Evolutionary conservation across 2,329 filamentous ascomycete genomes (phyloP), one percentile per base, ranked within the genome.

Genomic region (Alternaria gaisen): DNA sequence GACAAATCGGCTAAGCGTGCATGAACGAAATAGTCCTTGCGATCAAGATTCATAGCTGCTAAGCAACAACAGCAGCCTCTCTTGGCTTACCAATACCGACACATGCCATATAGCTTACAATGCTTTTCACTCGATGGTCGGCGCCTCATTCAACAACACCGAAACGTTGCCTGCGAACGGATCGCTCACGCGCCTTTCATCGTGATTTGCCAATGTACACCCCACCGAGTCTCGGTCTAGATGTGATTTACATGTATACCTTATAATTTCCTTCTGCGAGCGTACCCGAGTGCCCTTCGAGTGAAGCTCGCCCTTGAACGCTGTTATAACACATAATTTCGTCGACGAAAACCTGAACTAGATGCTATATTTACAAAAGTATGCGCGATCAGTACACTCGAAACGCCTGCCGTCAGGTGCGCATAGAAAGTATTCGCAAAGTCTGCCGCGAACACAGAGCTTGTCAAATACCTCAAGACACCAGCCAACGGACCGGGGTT

Each of bases 31-130:
- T 6, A 14, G 32, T 36, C 32, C 32, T 36, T 36, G 32, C 32
- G 32, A 36, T 1, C 11, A 36, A 14, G 32, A 36, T 1, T 14
- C 32, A n/a, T 36, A 16, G 32, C 32, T 36, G 32, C 32, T 36
- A 14, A 36, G 43, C 11, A 30, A 1, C 10, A 4, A 16, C 3
- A 1, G 1, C 5, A 46, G 11, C 0, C n/a, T 1, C 7, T n/a
- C 28, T 0, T 38, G 12, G 32, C 16, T n/a, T 8, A 1, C 3
- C 16, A 1, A n/a, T 18, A 38, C 36, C 3, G 36, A 3, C 2
- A 16, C 14, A 36, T 16, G 32, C 0, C 32, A 36, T 36, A 3
- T 14, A 36, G 12, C 32, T 3, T 14, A 36, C 14, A 7, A 12
- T 34, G 6, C 14, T 12, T 5, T 16, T 36, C 32, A 36, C 12